Evolutionary conservation across 306 rosid species (phyloP).

Genomic region (Vigna trinervia): DNA sequence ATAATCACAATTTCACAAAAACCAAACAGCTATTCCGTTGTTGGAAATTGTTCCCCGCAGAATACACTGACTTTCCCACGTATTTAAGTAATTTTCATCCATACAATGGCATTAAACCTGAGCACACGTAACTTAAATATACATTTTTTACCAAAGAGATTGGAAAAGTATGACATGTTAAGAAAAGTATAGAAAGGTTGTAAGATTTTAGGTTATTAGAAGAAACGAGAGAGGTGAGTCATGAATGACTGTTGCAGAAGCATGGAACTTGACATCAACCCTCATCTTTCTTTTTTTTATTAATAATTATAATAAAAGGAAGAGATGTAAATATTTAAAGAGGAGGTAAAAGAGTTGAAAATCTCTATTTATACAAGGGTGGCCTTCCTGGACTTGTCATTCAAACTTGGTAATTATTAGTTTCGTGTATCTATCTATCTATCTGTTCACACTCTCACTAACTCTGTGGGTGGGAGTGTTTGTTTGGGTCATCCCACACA

Average conservation of each 20-base stretch:
- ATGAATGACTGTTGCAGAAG: constrained; percentile 1
- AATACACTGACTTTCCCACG: constrained; percentile 51
- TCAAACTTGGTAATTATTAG: constrained; percentile 22
- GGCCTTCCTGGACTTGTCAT: background rate
- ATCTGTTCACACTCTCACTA: background rate
- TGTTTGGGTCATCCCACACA: background rate
- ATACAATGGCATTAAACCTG: background rate
- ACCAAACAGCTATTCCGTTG: constrained; percentile 16
- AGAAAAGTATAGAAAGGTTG: background rate
- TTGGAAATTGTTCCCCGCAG: constrained; percentile 55
- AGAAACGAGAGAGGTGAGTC: background rate
- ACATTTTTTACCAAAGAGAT: background rate
- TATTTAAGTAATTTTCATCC: background rate
- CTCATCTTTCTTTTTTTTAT: background rate
- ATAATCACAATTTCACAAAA: background rate
- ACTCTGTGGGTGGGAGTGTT: too few relatives aligned
- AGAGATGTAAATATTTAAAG: background rate
- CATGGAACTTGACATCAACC: constrained; percentile 1
- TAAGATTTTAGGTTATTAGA: background rate
- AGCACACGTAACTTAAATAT: too few relatives aligned
- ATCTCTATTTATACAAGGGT: constrained; percentile 39
- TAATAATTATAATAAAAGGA: background rate
- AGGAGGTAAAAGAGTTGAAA: background rate
- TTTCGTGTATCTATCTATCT: background rate
- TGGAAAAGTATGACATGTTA: background rate